phyloP scores from a whole-genome alignment of 2,329 filamentous ascomycete genomes.

The Ambrosiella beaveri region DNA sequence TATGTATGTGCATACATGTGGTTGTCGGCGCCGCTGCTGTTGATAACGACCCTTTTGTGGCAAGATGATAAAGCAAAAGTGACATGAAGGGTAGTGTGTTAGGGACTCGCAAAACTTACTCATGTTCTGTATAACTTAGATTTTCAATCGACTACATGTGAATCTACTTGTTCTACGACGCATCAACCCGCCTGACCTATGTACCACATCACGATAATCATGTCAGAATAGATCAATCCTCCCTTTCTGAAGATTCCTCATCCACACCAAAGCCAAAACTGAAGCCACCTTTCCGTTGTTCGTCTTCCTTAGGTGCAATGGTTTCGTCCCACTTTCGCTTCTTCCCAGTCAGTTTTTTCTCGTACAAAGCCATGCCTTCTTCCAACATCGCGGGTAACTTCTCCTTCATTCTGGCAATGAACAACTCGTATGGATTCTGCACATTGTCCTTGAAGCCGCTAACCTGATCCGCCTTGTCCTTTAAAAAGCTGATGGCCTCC shows the following conservation, averaged over 20 bases:
- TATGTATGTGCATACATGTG: too few relatives aligned
- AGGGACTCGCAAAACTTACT: too few relatives aligned
- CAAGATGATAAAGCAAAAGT: too few relatives aligned
- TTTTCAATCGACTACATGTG: too few relatives aligned
- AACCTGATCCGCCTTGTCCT: conserved; percentile 68
- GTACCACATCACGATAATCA: too few relatives aligned
- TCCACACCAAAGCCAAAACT: conserved; percentile 38
- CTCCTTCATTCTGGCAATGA: conserved; percentile 48
- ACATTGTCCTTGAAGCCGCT: conserved; percentile 67
- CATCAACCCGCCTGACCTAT: too few relatives aligned
- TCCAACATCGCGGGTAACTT: conserved; percentile 50
- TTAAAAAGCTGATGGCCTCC: conserved; percentile 63
- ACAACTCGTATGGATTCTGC: conserved; percentile 55
- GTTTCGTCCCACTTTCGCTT: conserved; percentile 80
- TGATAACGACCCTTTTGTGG: too few relatives aligned
- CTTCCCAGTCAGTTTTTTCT: conserved; percentile 41
- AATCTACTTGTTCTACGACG: too few relatives aligned
- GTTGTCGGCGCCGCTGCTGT: too few relatives aligned
- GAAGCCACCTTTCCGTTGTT: conserved; percentile 22
- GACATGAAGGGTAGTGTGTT: too few relatives aligned
- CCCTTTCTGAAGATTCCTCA: conserved; percentile 19
- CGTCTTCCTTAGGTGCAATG: conserved; percentile 28
- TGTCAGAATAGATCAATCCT: conserved; percentile 1
- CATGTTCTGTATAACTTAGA: too few relatives aligned
- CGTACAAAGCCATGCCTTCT: conserved; percentile 45